These are phyloP conservation scores for Coniochaeta sp. DNA, from an alignment of 2,329 filamentous ascomycete species.

Conservation along the genomic window DNA sequence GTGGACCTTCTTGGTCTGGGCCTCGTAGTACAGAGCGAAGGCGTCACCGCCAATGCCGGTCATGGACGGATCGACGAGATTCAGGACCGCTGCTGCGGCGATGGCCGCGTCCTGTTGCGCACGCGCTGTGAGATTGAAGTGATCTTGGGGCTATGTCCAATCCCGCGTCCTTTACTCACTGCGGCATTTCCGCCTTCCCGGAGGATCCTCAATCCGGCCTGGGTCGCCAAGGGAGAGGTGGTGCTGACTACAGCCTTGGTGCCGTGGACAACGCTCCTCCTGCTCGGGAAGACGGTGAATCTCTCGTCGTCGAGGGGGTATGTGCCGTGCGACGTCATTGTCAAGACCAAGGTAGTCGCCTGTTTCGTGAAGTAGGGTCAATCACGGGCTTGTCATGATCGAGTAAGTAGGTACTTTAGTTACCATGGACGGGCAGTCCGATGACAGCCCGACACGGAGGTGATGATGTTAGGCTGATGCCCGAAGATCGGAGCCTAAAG, in stretches of 20 bases:
- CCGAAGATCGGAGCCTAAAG: neutral
- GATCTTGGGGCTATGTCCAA: neutral
- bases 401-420: too few species aligned
- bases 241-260: constrained; percentile 84
- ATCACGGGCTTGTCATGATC: neutral
- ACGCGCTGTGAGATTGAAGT: neutral
- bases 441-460: neutral
- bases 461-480: neutral
- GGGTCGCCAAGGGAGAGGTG: constrained; percentile 78
- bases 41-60: constrained; percentile 94
- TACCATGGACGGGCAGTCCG: neutral
- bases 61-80: constrained; percentile 81
- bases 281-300: constrained; percentile 44
- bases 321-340: neutral
- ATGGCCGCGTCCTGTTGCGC: constrained; percentile 78
- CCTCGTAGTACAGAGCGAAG: constrained; percentile 87
- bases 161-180: constrained; percentile 39
- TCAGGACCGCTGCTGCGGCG: constrained; percentile 79
- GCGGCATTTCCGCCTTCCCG: constrained; percentile 84
- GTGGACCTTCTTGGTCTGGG: constrained; percentile 68
- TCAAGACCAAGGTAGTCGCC: neutral
- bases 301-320: constrained; percentile 7
- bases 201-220: constrained; percentile 75
- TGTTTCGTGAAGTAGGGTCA: neutral
- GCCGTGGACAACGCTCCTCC: constrained; percentile 85